Evolutionary conservation across 179 eudicot genomes (phyloP).

Genomic region (Drosera spatulata): DNA sequence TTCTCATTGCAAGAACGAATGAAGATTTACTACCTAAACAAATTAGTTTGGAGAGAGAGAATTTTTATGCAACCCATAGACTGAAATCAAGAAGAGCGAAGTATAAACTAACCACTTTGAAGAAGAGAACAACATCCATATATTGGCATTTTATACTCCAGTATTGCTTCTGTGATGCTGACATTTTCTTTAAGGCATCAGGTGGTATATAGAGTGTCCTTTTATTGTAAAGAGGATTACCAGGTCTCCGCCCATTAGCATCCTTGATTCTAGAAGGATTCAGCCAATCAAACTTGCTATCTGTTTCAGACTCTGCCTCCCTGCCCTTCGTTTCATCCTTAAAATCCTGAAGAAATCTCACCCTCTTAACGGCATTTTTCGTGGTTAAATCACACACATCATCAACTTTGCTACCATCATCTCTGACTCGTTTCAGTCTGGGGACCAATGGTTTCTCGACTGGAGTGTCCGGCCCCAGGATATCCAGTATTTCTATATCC

Average conservation of each 20-base stretch:
- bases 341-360: constrained; percentile 35
- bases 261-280: constrained; percentile 74
- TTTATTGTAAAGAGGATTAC: constrained; percentile 69
- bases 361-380: constrained; percentile 44
- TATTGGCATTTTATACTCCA: constrained; percentile 84
- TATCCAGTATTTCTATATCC: constrained; percentile 20
- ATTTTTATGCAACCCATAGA: too few species aligned
- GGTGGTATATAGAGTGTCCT: constrained; percentile 87
- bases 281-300: constrained; percentile 92
- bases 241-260: constrained; percentile 83
- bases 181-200: constrained; percentile 72
- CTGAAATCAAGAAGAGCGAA: background rate
- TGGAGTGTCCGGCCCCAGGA: constrained; percentile 62
- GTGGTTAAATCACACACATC: constrained; percentile 18
- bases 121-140: constrained; percentile 86
- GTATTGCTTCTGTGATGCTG: constrained; percentile 93
- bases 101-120: constrained; percentile 81
- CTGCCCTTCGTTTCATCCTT: constrained; percentile 17
- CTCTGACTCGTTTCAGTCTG: constrained; percentile 73
- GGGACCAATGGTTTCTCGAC: constrained; percentile 64
- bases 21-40: background rate
- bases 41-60: background rate
- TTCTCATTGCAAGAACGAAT: too few species aligned
- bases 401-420: constrained; percentile 31
- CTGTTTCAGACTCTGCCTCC: constrained; percentile 26